phyloP scores from a whole-genome alignment of 768 basidiomycete species.

The Mycena crocata region DNA sequence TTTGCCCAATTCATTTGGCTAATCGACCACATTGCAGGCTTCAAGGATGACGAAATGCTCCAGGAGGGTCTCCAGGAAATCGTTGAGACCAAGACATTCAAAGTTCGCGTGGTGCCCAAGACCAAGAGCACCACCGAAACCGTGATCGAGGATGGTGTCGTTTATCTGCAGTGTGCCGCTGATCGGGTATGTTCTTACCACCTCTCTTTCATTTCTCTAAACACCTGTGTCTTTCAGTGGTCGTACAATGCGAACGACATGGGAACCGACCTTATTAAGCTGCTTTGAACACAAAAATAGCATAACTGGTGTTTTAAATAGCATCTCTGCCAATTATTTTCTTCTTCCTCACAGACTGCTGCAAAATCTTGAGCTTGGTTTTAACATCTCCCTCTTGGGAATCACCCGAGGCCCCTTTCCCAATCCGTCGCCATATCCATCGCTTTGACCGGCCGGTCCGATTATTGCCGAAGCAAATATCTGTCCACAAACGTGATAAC shows the following conservation, averaged over 20 bases:
- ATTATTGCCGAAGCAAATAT: neutral
- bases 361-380: too few species aligned
- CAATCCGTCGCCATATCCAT: too few species aligned
- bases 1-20: neutral
- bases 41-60: constrained; percentile 52
- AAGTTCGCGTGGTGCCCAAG: constrained; percentile 50
- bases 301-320: neutral
- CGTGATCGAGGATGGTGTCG: constrained; percentile 48
- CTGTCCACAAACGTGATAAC: neutral
- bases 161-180: constrained; percentile 45
- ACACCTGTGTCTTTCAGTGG: constrained; percentile 31
- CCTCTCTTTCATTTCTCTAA: neutral
- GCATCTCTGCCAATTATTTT: neutral
- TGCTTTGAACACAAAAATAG: constrained; percentile 33
- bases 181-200: constrained; percentile 33
- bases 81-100: constrained; percentile 50
- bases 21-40: constrained; percentile 34
- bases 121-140: constrained; percentile 46
- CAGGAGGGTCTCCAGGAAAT: constrained; percentile 54
- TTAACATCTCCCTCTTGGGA: too few species aligned
- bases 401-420: too few species aligned
- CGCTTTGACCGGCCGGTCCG: constrained; percentile 2
- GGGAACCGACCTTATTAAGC: constrained; percentile 39
- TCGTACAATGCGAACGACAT: constrained; percentile 39
- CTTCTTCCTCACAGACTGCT: neutral